Evolutionary conservation across 139 green algal species (phyloP).

Genomic region (Raphidocelis subcapitata): DNA sequence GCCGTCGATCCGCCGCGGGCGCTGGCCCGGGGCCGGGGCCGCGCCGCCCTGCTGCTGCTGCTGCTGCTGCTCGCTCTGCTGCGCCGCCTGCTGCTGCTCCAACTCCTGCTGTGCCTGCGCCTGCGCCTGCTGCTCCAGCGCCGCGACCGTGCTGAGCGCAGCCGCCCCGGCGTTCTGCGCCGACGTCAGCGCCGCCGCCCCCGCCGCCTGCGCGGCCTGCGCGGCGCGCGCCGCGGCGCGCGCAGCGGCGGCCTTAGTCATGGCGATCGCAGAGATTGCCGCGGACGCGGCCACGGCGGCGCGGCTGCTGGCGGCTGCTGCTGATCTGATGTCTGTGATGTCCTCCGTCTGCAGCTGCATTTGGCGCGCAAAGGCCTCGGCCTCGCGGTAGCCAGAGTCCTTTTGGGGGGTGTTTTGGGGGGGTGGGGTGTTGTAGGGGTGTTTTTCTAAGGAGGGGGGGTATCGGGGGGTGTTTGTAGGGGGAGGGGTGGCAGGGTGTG

Average conservation of each 20-base stretch:
- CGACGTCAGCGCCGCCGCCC: neutral
- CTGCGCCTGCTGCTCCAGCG: slow-evolving; percentile 19
- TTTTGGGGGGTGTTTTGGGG: neutral
- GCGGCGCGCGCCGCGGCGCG: slow-evolving; percentile 66
- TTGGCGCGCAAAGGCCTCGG: slow-evolving; percentile 45
- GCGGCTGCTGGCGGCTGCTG: slow-evolving; percentile 80
- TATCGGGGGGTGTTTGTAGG: no score
- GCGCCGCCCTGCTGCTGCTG: slow-evolving; percentile 10
- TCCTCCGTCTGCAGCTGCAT: slow-evolving; percentile 19
- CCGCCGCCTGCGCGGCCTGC: slow-evolving; percentile 31
- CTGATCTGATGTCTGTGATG: slow-evolving; percentile 85
- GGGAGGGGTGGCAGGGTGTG: no score
- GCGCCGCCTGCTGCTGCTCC: slow-evolving; percentile 2
- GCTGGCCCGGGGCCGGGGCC: no score
- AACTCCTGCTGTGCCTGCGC: slow-evolving; percentile 10
- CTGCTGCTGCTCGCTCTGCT: slow-evolving; percentile 11
- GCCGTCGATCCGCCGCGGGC: no score
- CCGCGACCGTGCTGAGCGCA: slow-evolving; percentile 10
- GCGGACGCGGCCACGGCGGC: slow-evolving; percentile 84
- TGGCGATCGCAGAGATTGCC: slow-evolving; percentile 77
- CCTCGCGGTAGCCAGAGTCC: slow-evolving; percentile 62
- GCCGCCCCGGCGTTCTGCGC: neutral
- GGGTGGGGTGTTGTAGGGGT: no score
- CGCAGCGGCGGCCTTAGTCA: slow-evolving; percentile 85
- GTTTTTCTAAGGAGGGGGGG: no score